Conservation (phyloP, 768 basidiomycete species). For the Hortiboletus campestris region DNA sequence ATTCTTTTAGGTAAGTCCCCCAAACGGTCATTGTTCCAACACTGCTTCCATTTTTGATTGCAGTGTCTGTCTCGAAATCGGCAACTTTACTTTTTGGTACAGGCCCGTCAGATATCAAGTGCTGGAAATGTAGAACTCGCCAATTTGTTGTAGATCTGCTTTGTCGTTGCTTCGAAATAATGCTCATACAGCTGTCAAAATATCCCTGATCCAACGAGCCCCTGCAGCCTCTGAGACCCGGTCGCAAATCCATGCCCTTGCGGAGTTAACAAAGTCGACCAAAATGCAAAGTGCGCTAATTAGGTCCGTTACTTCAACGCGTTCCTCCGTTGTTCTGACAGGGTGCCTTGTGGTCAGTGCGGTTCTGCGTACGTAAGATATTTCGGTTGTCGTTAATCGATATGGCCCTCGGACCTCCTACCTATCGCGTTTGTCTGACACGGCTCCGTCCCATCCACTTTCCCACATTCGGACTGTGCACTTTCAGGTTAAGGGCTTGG, state of each 20-base stretch:
- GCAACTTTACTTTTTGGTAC: slow-evolving; percentile 19
- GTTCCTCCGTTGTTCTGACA: slow-evolving; percentile 31
- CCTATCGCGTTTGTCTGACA: slow-evolving; percentile 33
- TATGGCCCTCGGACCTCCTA: slow-evolving; percentile 38
- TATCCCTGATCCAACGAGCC: slow-evolving; percentile 11
- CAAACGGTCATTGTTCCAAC: slow-evolving; percentile 2
- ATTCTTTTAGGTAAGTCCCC: slow-evolving; percentile 28
- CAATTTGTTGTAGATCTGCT: slow-evolving; percentile 27
- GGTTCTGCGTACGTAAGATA: slow-evolving; percentile 34
- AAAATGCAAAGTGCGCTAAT: slow-evolving; percentile 35
- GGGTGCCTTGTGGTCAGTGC: slow-evolving; percentile 33
- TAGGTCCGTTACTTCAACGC: slow-evolving; percentile 30
- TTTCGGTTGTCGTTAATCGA: slow-evolving; percentile 38
- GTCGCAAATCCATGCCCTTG: slow-evolving; percentile 25
- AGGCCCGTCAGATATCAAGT: slow-evolving; percentile 19
- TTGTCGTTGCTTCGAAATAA: slow-evolving; percentile 22
- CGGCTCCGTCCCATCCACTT: slow-evolving; percentile 26
- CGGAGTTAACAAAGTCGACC: slow-evolving; percentile 30
- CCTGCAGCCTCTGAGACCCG: slow-evolving; percentile 28
- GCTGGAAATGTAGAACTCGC: slow-evolving; percentile 23
- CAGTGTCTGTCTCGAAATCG: slow-evolving; percentile 19
- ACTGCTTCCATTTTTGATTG: slow-evolving; percentile 20
- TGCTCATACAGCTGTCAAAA: slow-evolving; percentile 25
- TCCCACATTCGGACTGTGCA: slow-evolving; percentile 33
- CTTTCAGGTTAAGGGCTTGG: slow-evolving; percentile 35